Percentiles rank a stretch among this genome's conserved stretches.
Evolutionary conservation across 768 basidiomycete species (phyloP).

Genomic region (Phaffia australis): DNA sequence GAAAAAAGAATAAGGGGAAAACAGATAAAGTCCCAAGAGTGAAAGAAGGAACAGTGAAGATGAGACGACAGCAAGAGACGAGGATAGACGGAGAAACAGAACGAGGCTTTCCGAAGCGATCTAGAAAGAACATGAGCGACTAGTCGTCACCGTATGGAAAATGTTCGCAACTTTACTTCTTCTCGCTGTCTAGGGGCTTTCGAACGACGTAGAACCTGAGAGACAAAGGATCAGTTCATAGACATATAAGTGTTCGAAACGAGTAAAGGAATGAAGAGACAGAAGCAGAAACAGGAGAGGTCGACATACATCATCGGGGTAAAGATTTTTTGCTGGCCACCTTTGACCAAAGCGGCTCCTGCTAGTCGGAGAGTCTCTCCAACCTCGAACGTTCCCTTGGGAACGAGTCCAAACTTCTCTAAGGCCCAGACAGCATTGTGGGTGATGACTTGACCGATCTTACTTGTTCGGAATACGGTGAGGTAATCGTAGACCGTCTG

Average conservation of each 20-base stretch:
- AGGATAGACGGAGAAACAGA: too few relatives aligned
- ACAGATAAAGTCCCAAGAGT: neutral
- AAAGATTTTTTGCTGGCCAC: conserved; percentile 64
- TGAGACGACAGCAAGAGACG: neutral
- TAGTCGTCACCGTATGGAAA: neutral
- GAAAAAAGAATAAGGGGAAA: neutral
- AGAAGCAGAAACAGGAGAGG: neutral
- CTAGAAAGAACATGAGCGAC: too few relatives aligned
- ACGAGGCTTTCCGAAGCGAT: too few relatives aligned
- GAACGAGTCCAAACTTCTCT: conserved; percentile 67
- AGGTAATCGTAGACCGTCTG: conserved; percentile 89
- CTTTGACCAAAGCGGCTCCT: conserved; percentile 63
- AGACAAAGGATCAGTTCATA: neutral
- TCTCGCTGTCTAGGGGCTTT: conserved; percentile 17
- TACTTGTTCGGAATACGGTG: conserved; percentile 54
- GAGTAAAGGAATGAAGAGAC: conserved; percentile 15
- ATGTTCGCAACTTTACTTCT: neutral
- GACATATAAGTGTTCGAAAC: neutral
- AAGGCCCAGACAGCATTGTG: conserved; percentile 65
- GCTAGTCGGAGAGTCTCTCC: conserved; percentile 79
- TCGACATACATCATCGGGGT: conserved; percentile 22
- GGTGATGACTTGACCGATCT: conserved; percentile 70
- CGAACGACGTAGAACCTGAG: conserved; percentile 14
- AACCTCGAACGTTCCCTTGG: conserved; percentile 85
- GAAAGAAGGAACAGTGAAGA: neutral